A percentile compares a stretch with the other conserved stretches of the same genome.
Conservation (phyloP, 2,329 filamentous ascomycete species). For the Paecilomyces sp. region DNA sequence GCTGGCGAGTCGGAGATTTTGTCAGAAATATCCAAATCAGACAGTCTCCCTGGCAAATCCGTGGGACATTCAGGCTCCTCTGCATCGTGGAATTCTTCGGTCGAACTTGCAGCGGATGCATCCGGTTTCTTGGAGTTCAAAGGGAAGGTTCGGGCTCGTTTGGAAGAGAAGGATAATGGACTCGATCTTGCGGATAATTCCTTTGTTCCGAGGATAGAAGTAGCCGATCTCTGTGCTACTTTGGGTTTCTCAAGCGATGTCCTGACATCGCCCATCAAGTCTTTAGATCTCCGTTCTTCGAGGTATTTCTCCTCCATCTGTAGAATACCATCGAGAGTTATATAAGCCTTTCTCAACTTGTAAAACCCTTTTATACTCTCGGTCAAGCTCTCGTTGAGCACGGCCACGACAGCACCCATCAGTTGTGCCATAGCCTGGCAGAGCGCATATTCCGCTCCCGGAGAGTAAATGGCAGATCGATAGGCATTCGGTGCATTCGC, state of each 20-base stretch:
- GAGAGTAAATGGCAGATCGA: slow-evolving; percentile 62
- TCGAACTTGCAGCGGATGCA: not conserved
- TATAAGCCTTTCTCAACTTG: slow-evolving; percentile 81
- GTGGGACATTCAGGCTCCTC: not conserved
- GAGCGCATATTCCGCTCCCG: slow-evolving; percentile 80
- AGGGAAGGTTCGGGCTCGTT: not conserved
- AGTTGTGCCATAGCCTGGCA: slow-evolving; percentile 79
- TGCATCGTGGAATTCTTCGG: not conserved
- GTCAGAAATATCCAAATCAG: slow-evolving; percentile 15
- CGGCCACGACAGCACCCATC: slow-evolving; percentile 80
- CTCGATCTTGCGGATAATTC: not conserved
- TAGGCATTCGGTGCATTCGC: slow-evolving; percentile 43
- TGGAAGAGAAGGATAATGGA: slow-evolving; percentile 5
- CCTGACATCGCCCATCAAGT: slow-evolving; percentile 4
- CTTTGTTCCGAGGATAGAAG: not conserved
- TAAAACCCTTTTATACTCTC: slow-evolving; percentile 90
- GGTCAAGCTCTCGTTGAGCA: slow-evolving; percentile 86
- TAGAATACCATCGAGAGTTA: slow-evolving; percentile 72
- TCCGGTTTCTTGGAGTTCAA: not conserved
- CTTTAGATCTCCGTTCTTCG: slow-evolving; percentile 8
- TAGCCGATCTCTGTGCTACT: not conserved
- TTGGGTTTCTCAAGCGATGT: slow-evolving; percentile 10
- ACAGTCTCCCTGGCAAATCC: slow-evolving; percentile 15
- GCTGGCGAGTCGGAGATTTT: slow-evolving; percentile 9
- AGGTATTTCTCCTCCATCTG: slow-evolving; percentile 62